Base-by-base conservation (phyloP, 202 grass and related monocot genomes). In the Dendrocalamus latiflorus region DNA sequence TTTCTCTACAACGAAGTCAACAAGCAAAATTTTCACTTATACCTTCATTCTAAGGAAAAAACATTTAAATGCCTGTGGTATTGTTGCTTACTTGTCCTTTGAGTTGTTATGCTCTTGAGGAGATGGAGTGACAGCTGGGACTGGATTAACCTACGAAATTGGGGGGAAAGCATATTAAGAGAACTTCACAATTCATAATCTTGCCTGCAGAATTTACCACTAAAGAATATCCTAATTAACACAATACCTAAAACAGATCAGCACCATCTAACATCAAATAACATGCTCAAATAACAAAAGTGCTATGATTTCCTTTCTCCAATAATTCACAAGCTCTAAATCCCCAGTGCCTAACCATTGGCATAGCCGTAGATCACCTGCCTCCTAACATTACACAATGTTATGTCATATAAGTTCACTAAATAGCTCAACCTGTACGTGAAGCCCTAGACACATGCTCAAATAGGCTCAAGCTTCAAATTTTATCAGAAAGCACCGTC, bases 71-170 rank as follows among this genome's bases (percentile, higher is more conserved):
- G 20, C 25, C 21, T 62, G 20, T n/a, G 74, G 20, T 64, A 14
- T 65, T 58, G 47, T 18, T 48, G 39, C 50, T 54, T 89, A 97
- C 94, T 91, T 94, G 70, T 90, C 89, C 72, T 87, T 94, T 82
- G 78, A 36, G 70, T 88, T 90, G 41, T 20, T 78, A n/a, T 92
- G 79, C 83, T 89, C 90, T 39, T 62, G 51, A 72, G 42, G 66
- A 63, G 87, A 84, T 69, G 87, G 75, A 65, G 79, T 75, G 38
- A 77, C 49, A 88, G 45, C 71, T 63, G 76, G 72, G 63, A 65
- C n/a, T 63, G 77, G 54, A 74, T 77, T 78, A 75, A 75, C 81
- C 93, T 96, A 76, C 53, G 24, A 21, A 44, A 33, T 77, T 69
- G 54, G 54, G 55, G 18, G 21, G 0, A 10, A 74, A 65, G 10